A percentile compares a stretch with the other conserved stretches of the same genome.
These are phyloP conservation scores for Pterocarpus macrocarpus DNA, from an alignment of 306 rosid genomes.

Conservation along the genomic window DNA sequence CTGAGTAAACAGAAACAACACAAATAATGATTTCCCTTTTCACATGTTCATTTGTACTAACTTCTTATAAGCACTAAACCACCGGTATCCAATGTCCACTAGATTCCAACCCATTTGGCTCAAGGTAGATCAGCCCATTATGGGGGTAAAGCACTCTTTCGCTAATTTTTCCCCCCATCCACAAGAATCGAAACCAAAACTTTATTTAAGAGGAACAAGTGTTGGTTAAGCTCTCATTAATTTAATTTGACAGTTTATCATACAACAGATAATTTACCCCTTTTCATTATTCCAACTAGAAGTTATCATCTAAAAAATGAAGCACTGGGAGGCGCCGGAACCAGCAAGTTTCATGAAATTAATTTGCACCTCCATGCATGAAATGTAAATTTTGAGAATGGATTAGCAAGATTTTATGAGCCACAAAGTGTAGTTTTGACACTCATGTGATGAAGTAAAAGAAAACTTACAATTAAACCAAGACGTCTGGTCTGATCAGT, in stretches of 20 bases:
- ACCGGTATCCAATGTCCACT: no score
- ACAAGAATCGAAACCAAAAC: no score
- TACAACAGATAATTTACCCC: neutral
- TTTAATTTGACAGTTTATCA: neutral
- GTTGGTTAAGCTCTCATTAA: neutral
- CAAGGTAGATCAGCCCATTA: no score
- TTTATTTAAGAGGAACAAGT: no score
- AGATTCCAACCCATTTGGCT: no score
- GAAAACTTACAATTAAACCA: constrained; percentile 59
- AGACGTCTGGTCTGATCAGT: constrained; percentile 58
- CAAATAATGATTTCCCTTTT: neutral
- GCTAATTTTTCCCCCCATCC: no score
- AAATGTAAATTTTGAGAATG: constrained; percentile 6
- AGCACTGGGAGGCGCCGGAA: neutral
- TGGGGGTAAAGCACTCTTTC: no score
- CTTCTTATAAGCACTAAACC: no score
- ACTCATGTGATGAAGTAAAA: constrained; percentile 1
- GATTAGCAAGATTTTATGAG: constrained; percentile 17
- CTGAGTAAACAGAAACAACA: neutral
- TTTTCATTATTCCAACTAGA: neutral
- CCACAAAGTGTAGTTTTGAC: constrained; percentile 7
- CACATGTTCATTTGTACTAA: neutral
- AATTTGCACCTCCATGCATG: neutral
- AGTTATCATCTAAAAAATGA: neutral
- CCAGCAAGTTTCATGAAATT: neutral